phyloP scores from a whole-genome alignment of 2,329 filamentous ascomycete genomes.

The Geosmithia morbida region DNA sequence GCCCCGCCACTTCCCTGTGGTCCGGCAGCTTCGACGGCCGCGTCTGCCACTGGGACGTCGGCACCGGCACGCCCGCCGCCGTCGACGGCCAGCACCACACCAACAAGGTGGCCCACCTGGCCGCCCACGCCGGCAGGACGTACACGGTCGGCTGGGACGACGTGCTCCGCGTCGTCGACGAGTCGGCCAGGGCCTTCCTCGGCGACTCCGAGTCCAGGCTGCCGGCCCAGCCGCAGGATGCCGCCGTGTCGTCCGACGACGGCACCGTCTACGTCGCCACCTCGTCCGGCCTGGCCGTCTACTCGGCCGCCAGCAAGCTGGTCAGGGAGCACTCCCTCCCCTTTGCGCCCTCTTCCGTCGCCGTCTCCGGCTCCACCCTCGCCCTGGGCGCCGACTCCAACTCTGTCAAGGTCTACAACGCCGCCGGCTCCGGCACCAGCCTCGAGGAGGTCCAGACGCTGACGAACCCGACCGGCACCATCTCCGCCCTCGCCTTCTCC shows the following conservation, averaged over 20 bases:
- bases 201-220: conserved; percentile 49
- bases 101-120: conserved; percentile 72
- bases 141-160: conserved; percentile 94
- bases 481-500: conserved; percentile 78
- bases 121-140: conserved; percentile 45
- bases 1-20: conserved; percentile 52
- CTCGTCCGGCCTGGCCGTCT: conserved; percentile 33
- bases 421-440: conserved; percentile 26
- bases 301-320: conserved; percentile 40
- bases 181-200: conserved; percentile 59
- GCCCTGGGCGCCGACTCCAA: conserved; percentile 68
- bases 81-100: conserved; percentile 73
- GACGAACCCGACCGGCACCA: conserved; percentile 52
- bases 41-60: conserved; percentile 70
- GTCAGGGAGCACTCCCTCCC: conserved; percentile 43
- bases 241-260: conserved; percentile 42
- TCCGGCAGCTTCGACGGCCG: conserved; percentile 89
- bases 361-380: conserved; percentile 46
- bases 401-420: conserved; percentile 55
- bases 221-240: conserved; percentile 58
- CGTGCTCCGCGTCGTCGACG: conserved; percentile 65
- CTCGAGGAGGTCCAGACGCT: conserved; percentile 42
- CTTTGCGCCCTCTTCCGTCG: conserved; percentile 56
- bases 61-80: conserved; percentile 50
- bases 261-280: conserved; percentile 43